Base-by-base conservation (phyloP, 2,329 filamentous ascomycete genomes). In the Calonectria naviculata region DNA sequence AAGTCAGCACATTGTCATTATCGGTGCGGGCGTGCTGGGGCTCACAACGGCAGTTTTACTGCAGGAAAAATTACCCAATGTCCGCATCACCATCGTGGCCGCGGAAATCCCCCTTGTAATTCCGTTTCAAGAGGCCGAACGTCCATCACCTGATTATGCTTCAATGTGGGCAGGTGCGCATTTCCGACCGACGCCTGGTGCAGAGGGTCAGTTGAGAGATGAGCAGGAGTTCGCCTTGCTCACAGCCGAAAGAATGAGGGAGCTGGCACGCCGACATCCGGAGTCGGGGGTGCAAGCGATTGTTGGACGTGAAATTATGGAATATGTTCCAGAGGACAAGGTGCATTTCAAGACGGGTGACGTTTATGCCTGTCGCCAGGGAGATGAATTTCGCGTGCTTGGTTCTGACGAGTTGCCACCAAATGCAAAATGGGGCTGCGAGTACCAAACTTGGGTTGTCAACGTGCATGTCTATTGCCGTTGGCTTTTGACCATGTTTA, bases 161-260 rank as follows among this genome's bases (percentile, higher is more conserved):
- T 63, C 60, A 13, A 63, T 49, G 60, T 62, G 58, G 58, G 36
- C 42, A 29, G 60, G 49, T n/a, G 49, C 29, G 13, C 49, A 56
- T 36, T 36, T 12, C 29, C 17, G 49, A 13, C 49, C 49, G 2
- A 36, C 31, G 10, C 19, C 49, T 21, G 49, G 17, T n/a, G 7
- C 29, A 3, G 10, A 31, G 9, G 19, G 8, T 12, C 49, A 56
- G 19, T 17, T 36, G 29, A 13, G 26, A 21, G 29, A 56, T 10
- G 49, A 36, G n/a, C 29, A 31, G 8, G 29, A 36, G 3, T n/a
- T 56, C 10, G 49, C 49, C 4, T 24, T 56, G 31, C 19, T 21
- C 7, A 56, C 49, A 1, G 29, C 28, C 4, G 49, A 31, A 7
- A 34, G 10, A n/a, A 56, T 56, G 49, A 31, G 49, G 5, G 2